phyloP scores from a whole-genome alignment of 176 grass and related monocot species.

The Musa acuminata region DNA sequence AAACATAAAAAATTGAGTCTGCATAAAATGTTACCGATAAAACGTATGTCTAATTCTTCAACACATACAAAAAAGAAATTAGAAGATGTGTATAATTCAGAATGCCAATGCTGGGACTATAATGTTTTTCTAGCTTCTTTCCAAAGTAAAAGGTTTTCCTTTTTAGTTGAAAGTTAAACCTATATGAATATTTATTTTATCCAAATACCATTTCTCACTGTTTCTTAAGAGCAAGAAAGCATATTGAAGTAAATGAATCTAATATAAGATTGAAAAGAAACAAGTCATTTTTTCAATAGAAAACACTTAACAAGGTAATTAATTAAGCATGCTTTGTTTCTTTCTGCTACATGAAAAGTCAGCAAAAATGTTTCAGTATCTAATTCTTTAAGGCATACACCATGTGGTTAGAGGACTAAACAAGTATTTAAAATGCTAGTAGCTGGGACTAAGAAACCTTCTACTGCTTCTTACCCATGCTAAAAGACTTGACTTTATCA shows the following conservation, averaged over 20 bases:
- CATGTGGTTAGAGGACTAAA: too few species aligned
- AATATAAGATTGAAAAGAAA: background rate
- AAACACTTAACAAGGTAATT: background rate
- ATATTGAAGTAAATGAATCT: background rate
- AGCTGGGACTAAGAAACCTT: too few species aligned
- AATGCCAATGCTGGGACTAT: background rate
- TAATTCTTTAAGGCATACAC: too few species aligned
- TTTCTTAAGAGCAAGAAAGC: background rate
- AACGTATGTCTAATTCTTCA: background rate
- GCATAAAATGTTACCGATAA: background rate
- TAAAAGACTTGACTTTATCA: too few species aligned
- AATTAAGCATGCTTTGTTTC: too few species aligned
- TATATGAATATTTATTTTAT: background rate
- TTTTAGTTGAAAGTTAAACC: background rate
- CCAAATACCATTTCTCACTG: background rate
- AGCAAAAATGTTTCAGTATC: too few species aligned
- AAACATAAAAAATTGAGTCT: background rate
- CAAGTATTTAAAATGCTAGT: too few species aligned
- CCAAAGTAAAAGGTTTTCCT: background rate
- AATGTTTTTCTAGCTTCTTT: background rate
- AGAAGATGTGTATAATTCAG: background rate
- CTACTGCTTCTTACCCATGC: too few species aligned
- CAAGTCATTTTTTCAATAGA: background rate
- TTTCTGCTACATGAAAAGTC: too few species aligned
- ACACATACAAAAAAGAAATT: background rate